Conservation (phyloP, 495 filamentous ascomycete species). For the Xylaria flabelliformis region DNA sequence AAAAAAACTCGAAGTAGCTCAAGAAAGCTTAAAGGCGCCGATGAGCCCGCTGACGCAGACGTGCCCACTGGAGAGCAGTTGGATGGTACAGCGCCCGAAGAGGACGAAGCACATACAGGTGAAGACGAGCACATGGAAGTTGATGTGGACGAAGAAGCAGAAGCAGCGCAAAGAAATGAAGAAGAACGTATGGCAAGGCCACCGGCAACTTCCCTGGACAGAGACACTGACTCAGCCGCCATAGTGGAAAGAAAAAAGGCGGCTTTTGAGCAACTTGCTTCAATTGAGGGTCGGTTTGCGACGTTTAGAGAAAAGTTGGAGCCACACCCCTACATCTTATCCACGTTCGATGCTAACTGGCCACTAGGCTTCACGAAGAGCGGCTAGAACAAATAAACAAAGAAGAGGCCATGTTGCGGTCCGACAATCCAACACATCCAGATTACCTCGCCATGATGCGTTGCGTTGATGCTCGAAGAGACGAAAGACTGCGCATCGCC, state of each 20-base stretch:
- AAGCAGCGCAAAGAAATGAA: constrained; percentile 62
- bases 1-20: constrained; percentile 49
- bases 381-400: constrained; percentile 77
- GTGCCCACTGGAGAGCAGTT: constrained; percentile 42
- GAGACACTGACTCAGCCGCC: constrained; percentile 47
- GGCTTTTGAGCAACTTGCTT: constrained; percentile 78
- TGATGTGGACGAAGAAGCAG: constrained; percentile 60
- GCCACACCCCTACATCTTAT: constrained; percentile 11
- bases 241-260: constrained; percentile 78
- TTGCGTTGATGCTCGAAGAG: constrained; percentile 78
- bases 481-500: constrained; percentile 79
- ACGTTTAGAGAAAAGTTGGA: constrained; percentile 84
- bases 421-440: constrained; percentile 80
- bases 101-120: constrained; percentile 47
- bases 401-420: constrained; percentile 82
- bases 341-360: constrained; percentile 3
- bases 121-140: constrained; percentile 56
- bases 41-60: constrained; percentile 34
- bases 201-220: constrained; percentile 2
- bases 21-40: constrained; percentile 49
- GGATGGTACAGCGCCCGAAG: constrained; percentile 41
- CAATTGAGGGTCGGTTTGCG: constrained; percentile 84
- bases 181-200: constrained; percentile 74
- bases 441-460: constrained; percentile 86
- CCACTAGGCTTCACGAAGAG: constrained; percentile 80